phyloP scores from a whole-genome alignment of 192 early-diverging fungal species.

The Cetraspora pellucida region DNA sequence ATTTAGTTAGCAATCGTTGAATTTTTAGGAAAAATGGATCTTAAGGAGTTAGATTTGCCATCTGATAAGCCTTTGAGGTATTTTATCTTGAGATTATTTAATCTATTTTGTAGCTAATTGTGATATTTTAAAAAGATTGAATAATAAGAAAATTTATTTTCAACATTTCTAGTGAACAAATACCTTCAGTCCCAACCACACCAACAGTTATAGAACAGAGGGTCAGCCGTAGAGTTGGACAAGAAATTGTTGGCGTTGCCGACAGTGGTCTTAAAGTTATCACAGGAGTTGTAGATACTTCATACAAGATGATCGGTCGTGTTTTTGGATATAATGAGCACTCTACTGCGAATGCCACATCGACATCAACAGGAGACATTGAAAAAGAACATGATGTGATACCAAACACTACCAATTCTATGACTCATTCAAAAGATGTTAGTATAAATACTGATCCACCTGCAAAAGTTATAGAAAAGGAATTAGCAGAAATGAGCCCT shows the following conservation, averaged over 20 bases:
- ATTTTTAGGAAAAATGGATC: too few species aligned
- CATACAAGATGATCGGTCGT: slow-evolving; percentile 25
- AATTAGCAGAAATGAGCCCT: background rate
- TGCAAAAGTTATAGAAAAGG: background rate
- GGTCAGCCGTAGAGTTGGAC: slow-evolving; percentile 20
- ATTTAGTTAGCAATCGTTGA: too few species aligned
- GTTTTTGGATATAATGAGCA: slow-evolving; percentile 29
- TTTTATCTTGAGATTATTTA: too few species aligned
- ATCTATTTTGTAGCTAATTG: too few species aligned
- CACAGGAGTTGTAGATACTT: slow-evolving; percentile 20
- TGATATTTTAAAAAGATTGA: background rate
- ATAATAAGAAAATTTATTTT: background rate
- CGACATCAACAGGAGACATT: background rate
- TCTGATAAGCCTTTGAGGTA: too few species aligned
- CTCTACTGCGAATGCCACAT: background rate
- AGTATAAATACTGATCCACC: background rate
- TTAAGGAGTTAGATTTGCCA: too few species aligned
- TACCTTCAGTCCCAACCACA: too few species aligned
- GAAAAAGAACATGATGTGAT: background rate
- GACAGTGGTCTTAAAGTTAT: slow-evolving; percentile 23
- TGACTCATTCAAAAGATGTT: background rate
- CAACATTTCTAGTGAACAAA: background rate
- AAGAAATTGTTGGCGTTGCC: slow-evolving; percentile 20
- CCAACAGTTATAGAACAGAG: background rate
- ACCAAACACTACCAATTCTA: background rate